These are phyloP conservation scores for Phyllosticta citrichinensis DNA, from an alignment of 2,329 filamentous ascomycete genomes.

Conservation along the genomic window DNA sequence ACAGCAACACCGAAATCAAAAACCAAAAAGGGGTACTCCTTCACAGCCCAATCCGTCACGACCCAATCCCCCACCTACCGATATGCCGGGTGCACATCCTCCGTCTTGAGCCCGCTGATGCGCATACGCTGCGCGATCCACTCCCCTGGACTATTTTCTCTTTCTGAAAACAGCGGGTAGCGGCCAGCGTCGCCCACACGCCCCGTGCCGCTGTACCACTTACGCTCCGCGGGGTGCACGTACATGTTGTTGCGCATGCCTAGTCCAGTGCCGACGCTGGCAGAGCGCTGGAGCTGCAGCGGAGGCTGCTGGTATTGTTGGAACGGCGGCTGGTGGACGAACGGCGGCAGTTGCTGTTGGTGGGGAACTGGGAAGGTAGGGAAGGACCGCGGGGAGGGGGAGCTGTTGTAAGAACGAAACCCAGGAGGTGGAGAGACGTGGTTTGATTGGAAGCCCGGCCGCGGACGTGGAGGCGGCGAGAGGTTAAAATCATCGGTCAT, in stretches of 20 bases:
- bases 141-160: constrained; percentile 6
- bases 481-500: constrained; percentile 63
- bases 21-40: not conserved
- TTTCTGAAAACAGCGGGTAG: not conserved
- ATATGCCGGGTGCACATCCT: constrained; percentile 29
- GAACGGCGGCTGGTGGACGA: not conserved
- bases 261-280: not conserved
- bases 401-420: not conserved
- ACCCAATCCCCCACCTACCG: constrained; percentile 10
- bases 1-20: no score
- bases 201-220: constrained; percentile 14
- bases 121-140: not conserved
- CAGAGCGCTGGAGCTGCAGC: not conserved
- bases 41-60: not conserved
- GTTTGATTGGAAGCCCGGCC: not conserved
- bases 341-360: not conserved
- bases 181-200: not conserved
- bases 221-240: constrained; percentile 1
- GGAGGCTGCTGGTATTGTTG: not conserved
- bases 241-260: no score
- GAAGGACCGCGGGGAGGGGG: not conserved
- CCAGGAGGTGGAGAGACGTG: not conserved
- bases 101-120: constrained; percentile 16
- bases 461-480: constrained; percentile 18
- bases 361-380: not conserved